These are phyloP conservation scores for Extremus antarcticus DNA, from an alignment of 495 filamentous ascomycete genomes.

Conservation along the genomic window DNA sequence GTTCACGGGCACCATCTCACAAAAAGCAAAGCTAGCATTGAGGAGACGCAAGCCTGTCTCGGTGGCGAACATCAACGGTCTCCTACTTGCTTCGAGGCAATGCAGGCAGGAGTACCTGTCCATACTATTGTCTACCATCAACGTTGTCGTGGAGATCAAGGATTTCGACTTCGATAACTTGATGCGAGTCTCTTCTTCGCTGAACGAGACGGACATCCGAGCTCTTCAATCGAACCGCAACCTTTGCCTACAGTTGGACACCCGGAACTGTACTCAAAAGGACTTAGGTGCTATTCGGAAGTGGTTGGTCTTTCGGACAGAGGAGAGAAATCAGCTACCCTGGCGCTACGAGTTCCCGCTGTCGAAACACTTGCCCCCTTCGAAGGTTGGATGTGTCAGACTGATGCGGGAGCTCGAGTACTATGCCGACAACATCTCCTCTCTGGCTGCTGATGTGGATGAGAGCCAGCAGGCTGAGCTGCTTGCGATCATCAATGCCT, in stretches of 20 bases:
- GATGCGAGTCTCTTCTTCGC: not conserved
- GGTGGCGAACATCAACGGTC: not conserved
- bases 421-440: not conserved
- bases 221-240: not conserved
- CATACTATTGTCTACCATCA: not conserved
- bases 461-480: not conserved
- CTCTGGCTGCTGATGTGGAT: not conserved
- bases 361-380: not conserved
- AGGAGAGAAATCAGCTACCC: not conserved
- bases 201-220: not conserved
- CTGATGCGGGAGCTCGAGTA: not conserved
- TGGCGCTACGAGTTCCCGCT: not conserved
- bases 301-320: not conserved
- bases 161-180: not conserved
- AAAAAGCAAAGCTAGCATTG: not conserved
- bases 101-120: constrained; percentile 1
- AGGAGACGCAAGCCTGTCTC: not conserved
- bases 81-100: not conserved
- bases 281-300: not conserved
- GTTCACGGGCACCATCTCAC: not conserved
- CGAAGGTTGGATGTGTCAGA: not conserved
- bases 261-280: not conserved
- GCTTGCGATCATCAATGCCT: not conserved
- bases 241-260: not conserved
- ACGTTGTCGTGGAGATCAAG: not conserved